Conservation (phyloP, 139 green algal species). For the Microglena sp. region DNA sequence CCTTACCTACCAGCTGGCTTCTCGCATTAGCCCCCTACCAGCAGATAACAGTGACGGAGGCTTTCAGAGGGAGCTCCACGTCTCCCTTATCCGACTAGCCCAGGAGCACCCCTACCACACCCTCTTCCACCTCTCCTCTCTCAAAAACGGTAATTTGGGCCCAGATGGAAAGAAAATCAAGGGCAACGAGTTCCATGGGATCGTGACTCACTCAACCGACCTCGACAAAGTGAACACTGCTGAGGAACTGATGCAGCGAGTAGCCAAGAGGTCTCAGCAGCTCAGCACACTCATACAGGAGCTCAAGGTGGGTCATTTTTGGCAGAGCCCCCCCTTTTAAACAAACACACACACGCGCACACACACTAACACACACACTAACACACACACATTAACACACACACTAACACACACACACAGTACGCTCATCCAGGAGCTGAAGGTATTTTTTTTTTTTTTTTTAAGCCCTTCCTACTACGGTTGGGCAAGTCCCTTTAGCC, state of each 20-base stretch:
- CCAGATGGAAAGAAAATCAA: not conserved
- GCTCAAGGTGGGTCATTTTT: too few species aligned
- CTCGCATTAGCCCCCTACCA: constrained; percentile 16
- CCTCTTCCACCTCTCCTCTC: constrained; percentile 64
- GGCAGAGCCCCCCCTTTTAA: too few species aligned
- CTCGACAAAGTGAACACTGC: constrained; percentile 9
- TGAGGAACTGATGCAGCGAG: not conserved
- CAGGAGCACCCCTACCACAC: constrained; percentile 78
- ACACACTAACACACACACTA: too few species aligned
- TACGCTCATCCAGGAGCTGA: too few species aligned
- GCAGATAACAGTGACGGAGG: not conserved
- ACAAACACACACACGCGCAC: too few species aligned
- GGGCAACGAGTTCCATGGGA: too few species aligned
- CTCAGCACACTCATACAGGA: not conserved
- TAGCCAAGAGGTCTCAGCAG: not conserved
- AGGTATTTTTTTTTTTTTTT: too few species aligned
- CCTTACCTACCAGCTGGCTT: constrained; percentile 80
- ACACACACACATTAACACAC: too few species aligned
- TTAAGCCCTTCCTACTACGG: too few species aligned
- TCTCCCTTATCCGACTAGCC: constrained; percentile 49
- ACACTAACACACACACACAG: too few species aligned
- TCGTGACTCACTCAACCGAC: too few species aligned
- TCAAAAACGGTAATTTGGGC: constrained; percentile 51
- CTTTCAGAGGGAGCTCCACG: constrained; percentile 19
- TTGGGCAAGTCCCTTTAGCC: too few species aligned